A percentile compares a stretch with the other conserved stretches of the same genome.
These are phyloP conservation scores for Agrocybe pediades DNA, from an alignment of 768 basidiomycete genomes.

Conservation along the genomic window DNA sequence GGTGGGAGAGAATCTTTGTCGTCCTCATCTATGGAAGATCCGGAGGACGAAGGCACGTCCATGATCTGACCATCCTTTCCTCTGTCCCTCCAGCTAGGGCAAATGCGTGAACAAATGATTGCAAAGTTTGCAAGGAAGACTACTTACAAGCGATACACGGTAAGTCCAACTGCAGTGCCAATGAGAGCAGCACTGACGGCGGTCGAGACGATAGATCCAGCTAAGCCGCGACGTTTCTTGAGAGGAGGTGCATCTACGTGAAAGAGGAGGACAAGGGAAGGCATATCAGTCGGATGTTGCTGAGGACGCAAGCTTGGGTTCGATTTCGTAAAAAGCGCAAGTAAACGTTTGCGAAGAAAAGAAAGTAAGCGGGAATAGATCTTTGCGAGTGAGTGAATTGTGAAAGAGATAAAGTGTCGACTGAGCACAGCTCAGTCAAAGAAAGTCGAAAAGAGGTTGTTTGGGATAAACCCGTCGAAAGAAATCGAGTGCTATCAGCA, in stretches of 20 bases:
- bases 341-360: slow-evolving; percentile 10
- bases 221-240: slow-evolving; percentile 80
- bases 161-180: slow-evolving; percentile 84
- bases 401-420: background rate
- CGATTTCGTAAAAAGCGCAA: slow-evolving; percentile 7
- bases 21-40: slow-evolving; percentile 12
- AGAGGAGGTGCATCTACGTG: slow-evolving; percentile 74
- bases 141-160: slow-evolving; percentile 83
- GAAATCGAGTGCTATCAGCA: slow-evolving; percentile 1
- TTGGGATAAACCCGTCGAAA: slow-evolving; percentile 1
- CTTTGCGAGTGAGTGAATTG: slow-evolving; percentile 1
- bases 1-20: slow-evolving; percentile 38
- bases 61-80: slow-evolving; percentile 44
- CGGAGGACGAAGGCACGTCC: slow-evolving; percentile 28
- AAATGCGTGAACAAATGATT: slow-evolving; percentile 6
- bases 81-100: slow-evolving; percentile 72
- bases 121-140: background rate
- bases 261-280: slow-evolving; percentile 45
- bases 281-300: slow-evolving; percentile 19
- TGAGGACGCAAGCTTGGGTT: slow-evolving; percentile 3
- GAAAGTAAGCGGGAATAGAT: slow-evolving; percentile 6
- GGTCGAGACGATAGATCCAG: slow-evolving; percentile 81
- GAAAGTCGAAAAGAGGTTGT: background rate
- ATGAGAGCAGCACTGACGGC: slow-evolving; percentile 86
- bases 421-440: slow-evolving; percentile 12